Evolutionary conservation across 805 yeast species (phyloP).

Genomic region (Candida arabinofermentans): DNA sequence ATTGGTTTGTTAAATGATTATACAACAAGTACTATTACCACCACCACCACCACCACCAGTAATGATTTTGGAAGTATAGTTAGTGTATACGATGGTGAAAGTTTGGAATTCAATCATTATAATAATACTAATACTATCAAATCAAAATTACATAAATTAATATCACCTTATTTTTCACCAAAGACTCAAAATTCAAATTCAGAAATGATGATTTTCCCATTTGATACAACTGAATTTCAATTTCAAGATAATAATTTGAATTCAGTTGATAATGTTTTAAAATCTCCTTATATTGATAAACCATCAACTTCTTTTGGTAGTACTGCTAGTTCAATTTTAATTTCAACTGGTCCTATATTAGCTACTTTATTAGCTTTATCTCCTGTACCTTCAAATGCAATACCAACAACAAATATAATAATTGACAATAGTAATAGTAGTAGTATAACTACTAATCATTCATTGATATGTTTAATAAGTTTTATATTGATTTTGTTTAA

Average conservation of each 20-base stretch:
- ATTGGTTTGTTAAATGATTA: not conserved
- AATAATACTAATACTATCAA: not conserved
- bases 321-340: constrained; percentile 1
- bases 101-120: not conserved
- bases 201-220: constrained; percentile 8
- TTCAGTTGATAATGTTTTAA: too few species aligned
- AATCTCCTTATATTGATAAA: too few species aligned
- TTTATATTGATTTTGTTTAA: not conserved
- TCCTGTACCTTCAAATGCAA: constrained; percentile 25
- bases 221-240: constrained; percentile 1
- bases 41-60: too few species aligned
- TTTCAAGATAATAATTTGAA: too few species aligned
- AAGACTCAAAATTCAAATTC: constrained; percentile 5
- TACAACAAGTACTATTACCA: too few species aligned
- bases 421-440: too few species aligned
- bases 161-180: not conserved
- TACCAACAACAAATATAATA: constrained; percentile 10
- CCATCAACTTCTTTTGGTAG: not conserved
- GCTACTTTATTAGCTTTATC: constrained; percentile 30
- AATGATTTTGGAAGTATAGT: not conserved
- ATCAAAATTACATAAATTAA: not conserved
- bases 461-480: not conserved
- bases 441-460: too few species aligned
- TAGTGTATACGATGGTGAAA: not conserved
- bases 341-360: constrained; percentile 26